A percentile compares a stretch with the other conserved stretches of the same genome.
Conservation (phyloP, 179 eudicot genomes). For the Beta lomatogona region DNA sequence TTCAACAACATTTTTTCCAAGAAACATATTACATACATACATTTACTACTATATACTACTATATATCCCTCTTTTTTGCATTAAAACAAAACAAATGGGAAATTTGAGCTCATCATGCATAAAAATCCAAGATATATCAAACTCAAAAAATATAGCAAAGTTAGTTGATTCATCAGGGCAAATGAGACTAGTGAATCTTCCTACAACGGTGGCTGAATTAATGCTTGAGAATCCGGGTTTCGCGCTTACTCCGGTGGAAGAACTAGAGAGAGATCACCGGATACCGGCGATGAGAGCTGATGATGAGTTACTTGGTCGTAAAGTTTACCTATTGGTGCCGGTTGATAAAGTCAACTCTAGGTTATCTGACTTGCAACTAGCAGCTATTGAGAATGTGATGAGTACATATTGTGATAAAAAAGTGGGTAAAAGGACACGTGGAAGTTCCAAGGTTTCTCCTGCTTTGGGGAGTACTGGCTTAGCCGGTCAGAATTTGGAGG, state of each 20-base stretch:
- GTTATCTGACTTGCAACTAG: slow-evolving; percentile 21
- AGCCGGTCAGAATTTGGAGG: slow-evolving; percentile 14
- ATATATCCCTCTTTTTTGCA: too few relatives aligned
- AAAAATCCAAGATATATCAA: not conserved
- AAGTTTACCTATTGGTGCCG: slow-evolving; percentile 66
- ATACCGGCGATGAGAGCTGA: slow-evolving; percentile 21
- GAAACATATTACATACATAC: too few relatives aligned
- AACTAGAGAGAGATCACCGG: slow-evolving; percentile 27
- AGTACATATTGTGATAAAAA: not conserved
- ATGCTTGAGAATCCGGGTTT: slow-evolving; percentile 64
- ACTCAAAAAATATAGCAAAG: not conserved
- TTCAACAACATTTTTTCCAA: not conserved
- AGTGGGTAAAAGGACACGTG: slow-evolving; percentile 11
- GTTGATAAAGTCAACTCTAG: slow-evolving; percentile 28
- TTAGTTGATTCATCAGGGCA: slow-evolving; percentile 25
- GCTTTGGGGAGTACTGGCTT: not conserved
- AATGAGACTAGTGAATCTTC: slow-evolving; percentile 14
- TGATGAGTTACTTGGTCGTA: slow-evolving; percentile 47
- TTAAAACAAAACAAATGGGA: slow-evolving; percentile 16
- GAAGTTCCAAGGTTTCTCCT: slow-evolving; percentile 20
- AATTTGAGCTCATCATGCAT: slow-evolving; percentile 20
- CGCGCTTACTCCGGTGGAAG: slow-evolving; percentile 18
- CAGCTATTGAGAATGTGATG: slow-evolving; percentile 6
- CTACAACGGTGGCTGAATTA: slow-evolving; percentile 63
- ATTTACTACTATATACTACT: too few relatives aligned